Conservation (phyloP, 352 stramenopile species). For the Pythium dissimile region DNA sequence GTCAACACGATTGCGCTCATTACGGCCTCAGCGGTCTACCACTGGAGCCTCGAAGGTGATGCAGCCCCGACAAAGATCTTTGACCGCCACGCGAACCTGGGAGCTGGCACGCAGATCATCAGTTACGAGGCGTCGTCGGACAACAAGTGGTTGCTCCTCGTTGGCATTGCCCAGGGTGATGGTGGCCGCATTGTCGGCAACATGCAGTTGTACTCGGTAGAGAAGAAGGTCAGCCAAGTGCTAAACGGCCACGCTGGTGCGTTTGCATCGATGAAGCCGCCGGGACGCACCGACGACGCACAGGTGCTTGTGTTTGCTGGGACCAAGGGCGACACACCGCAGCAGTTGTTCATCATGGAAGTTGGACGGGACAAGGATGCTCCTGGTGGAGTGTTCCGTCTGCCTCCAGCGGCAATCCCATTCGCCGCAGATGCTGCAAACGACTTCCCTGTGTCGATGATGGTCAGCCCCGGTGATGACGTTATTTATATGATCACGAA, state of each 20-base stretch:
- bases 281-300: constrained; percentile 89
- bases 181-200: constrained; percentile 94
- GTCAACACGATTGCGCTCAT: constrained; percentile 97
- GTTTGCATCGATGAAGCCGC: constrained; percentile 96
- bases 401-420: constrained; percentile 93
- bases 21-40: constrained; percentile 95
- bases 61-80: constrained; percentile 95
- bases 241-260: constrained; percentile 96
- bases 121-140: constrained; percentile 98
- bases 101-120: constrained; percentile 97
- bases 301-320: constrained; percentile 88
- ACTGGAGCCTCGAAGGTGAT: constrained; percentile 96
- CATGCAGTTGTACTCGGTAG: constrained; percentile 98
- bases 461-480: constrained; percentile 89
- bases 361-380: constrained; percentile 96
- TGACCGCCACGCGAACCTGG: constrained; percentile 94
- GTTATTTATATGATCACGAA: constrained; percentile 99
- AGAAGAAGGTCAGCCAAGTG: constrained; percentile 99
- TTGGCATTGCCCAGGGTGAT: constrained; percentile 95
- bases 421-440: constrained; percentile 94
- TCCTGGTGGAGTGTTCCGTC: constrained; percentile 93
- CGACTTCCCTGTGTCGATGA: constrained; percentile 99
- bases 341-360: constrained; percentile 98
- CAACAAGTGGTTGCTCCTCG: constrained; percentile 98
- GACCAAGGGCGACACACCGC: constrained; percentile 74